Base-by-base conservation (phyloP, 495 filamentous ascomycete species). In the Cenococcum geophilum region DNA sequence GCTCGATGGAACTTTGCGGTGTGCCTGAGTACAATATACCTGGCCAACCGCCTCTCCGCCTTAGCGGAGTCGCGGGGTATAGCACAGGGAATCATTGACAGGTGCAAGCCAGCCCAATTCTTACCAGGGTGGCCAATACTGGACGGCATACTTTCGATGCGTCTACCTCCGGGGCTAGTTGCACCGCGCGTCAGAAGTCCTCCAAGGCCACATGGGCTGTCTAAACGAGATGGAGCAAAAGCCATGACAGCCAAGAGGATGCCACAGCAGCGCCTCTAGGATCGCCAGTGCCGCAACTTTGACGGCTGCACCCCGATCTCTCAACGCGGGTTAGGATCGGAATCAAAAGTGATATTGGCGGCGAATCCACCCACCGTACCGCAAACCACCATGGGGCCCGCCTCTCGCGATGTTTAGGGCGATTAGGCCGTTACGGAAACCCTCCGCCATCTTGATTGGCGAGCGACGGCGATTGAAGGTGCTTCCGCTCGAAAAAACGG, bases 281-380 rank as follows among this genome's bases (percentile, higher is more conserved):
- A 64, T 64, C 60, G 65, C 56, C 60, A 55, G 51, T 67, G 60
- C 60, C 65, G 60, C 61, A 49, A 62, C 51, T 55, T 67, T 67
- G 65, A 47, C 62, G 61, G 57, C 58, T 68, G 65, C 62, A 61
- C 61, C 49, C 57, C 60, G 36, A 59, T 18, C 59, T 61, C 51
- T 67, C 60, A 42, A 55, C 53, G 55, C 58, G 48, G 63, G 42
- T 54, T 57, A 67, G 60, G 50, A 57, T 51, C 58, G 57, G 57
- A 68, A 68, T 68, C 65, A 64, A 68, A 68, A 55, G 36, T 49
- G 57, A 68, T 68, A 68, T 68, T 68, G 64, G 64, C 35, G 60
- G 65, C 65, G 12, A 64, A 59, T 57, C 65, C 42, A 18, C 52
- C 16, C 40, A 22, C 61, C 55, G 53, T 61, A 61, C 65, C 60